phyloP scores from a whole-genome alignment of 2,329 filamentous ascomycete species.

The Gnomoniopsis sp. region DNA sequence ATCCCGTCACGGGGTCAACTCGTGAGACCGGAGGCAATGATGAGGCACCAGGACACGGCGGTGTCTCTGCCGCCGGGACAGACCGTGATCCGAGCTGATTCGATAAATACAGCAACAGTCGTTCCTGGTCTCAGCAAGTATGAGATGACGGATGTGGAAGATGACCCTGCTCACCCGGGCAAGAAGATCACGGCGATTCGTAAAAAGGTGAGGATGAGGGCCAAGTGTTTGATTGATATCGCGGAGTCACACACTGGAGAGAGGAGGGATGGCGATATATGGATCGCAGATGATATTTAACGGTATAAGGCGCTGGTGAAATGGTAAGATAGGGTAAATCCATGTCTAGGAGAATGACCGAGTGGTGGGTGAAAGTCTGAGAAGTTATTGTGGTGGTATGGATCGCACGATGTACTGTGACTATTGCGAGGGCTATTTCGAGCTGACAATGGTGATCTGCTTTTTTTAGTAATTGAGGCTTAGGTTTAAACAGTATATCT shows the following conservation, averaged over 20 bases:
- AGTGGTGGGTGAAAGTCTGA: no score
- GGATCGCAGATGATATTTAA: background rate
- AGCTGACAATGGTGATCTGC: no score
- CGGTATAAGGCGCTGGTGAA: background rate
- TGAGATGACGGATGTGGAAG: background rate
- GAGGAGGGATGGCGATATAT: background rate
- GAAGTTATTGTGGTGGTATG: no score
- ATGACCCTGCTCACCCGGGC: background rate
- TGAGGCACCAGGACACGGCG: background rate
- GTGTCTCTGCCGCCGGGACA: background rate
- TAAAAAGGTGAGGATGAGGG: background rate
- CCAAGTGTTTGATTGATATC: constrained; percentile 4
- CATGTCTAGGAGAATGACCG: no score
- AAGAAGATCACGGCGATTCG: background rate
- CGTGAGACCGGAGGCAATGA: background rate
- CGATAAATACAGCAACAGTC: background rate
- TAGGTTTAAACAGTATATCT: no score
- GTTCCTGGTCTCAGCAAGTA: constrained; percentile 5
- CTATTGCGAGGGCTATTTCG: no score
- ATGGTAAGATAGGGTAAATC: background rate
- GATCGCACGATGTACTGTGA: no score
- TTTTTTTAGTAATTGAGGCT: no score
- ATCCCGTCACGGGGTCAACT: background rate
- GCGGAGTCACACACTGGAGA: background rate
- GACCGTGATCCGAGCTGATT: background rate